These are phyloP conservation scores for Ganoderma leucocontextum DNA, from an alignment of 1,284 basidiomycete genomes.

Conservation along the genomic window DNA sequence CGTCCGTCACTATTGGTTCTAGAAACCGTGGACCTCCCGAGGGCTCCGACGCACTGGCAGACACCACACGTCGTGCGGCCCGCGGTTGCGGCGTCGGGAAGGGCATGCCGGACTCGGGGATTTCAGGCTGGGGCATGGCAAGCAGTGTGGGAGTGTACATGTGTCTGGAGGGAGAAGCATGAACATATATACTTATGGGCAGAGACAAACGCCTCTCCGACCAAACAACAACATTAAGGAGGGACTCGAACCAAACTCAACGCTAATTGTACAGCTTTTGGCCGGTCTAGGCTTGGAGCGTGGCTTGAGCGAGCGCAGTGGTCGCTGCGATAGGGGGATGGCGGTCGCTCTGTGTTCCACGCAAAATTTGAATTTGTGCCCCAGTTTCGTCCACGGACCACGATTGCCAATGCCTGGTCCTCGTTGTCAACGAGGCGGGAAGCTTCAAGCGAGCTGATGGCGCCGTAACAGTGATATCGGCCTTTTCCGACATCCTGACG, in stretches of 20 bases:
- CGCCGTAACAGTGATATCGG: not conserved
- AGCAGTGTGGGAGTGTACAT: not conserved
- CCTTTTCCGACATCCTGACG: not conserved
- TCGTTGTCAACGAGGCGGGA: constrained; percentile 1
- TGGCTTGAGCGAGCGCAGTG: not conserved
- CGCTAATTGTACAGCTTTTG: not conserved
- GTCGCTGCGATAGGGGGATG: not conserved
- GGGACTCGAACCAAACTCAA: constrained; percentile 5
- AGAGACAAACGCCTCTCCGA: not conserved
- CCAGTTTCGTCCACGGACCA: not conserved
- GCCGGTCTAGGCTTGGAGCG: not conserved
- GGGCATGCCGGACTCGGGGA: not conserved
- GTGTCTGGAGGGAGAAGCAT: not conserved
- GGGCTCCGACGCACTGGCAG: not conserved
- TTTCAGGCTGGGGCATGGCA: not conserved
- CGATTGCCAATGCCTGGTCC: not conserved
- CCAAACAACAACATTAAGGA: not conserved
- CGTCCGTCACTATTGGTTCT: not conserved
- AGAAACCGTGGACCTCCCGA: not conserved
- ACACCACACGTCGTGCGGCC: constrained; percentile 3
- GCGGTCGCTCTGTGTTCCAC: not conserved
- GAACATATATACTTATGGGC: not conserved
- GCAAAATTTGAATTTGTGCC: constrained; percentile 1
- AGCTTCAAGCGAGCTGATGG: constrained; percentile 1
- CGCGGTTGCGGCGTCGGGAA: constrained; percentile 4